A percentile compares a stretch with the other conserved stretches of the same genome.
Evolutionary conservation across 2,329 filamentous ascomycete species (phyloP).

Genomic region (Microcyclosporella mali): DNA sequence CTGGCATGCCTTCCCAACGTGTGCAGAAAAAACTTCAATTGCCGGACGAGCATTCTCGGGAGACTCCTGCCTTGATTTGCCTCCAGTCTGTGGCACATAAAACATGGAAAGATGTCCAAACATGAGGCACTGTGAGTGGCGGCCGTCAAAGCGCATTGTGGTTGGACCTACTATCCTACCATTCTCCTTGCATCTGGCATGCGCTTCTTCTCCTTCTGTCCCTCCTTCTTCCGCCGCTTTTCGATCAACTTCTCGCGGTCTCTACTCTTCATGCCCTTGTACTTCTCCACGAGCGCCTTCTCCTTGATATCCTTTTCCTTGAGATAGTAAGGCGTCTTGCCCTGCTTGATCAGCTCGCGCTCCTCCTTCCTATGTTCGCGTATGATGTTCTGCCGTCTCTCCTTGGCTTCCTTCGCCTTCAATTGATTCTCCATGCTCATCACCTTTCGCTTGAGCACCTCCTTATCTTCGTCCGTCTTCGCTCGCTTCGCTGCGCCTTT

Average conservation of each 20-base stretch:
- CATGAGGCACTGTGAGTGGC: too few species aligned
- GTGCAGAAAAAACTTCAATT: too few species aligned
- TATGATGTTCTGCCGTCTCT: constrained; percentile 63
- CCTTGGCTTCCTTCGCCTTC: constrained; percentile 63
- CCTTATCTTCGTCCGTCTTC: constrained; percentile 60
- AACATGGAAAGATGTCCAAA: too few species aligned
- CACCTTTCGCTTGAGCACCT: constrained; percentile 65
- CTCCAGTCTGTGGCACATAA: too few species aligned
- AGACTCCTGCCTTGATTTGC: too few species aligned
- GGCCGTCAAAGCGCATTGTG: too few species aligned
- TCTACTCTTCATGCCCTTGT: constrained; percentile 74
- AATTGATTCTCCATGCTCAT: constrained; percentile 72
- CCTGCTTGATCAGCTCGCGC: constrained; percentile 76
- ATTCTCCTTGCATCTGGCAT: constrained; percentile 41
- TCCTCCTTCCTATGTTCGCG: constrained; percentile 73
- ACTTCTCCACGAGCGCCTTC: constrained; percentile 70
- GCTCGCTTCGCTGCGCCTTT: constrained; percentile 60
- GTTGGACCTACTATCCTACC: constrained; percentile 7
- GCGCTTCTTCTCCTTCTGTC: constrained; percentile 70
- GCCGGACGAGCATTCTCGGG: too few species aligned
- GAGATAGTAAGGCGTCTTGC: constrained; percentile 87
- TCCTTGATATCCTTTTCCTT: constrained; percentile 90
- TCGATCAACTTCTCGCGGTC: constrained; percentile 81
- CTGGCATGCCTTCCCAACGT: too few species aligned
- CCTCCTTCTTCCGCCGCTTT: constrained; percentile 81